phyloP scores from a whole-genome alignment of 2,329 filamentous ascomycete species.

The Penicillium freii region DNA sequence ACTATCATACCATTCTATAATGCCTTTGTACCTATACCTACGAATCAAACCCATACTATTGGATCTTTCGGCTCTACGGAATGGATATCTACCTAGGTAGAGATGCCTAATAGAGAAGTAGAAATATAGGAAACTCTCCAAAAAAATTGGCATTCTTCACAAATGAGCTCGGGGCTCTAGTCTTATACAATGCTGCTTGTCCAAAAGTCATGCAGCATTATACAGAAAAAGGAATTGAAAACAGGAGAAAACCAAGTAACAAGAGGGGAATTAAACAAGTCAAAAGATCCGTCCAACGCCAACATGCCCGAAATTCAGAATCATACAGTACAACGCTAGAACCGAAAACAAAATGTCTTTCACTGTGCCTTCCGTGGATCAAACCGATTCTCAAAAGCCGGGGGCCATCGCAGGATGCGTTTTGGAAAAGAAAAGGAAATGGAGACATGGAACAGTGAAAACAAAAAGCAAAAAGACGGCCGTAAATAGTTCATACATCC shows the following conservation, averaged over 20 bases:
- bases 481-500: conserved; percentile 36
- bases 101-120: neutral
- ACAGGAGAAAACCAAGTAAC: conserved; percentile 10
- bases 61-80: neutral
- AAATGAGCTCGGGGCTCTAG: neutral
- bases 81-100: neutral
- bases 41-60: neutral
- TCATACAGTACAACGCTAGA: conserved; percentile 23
- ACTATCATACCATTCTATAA: neutral
- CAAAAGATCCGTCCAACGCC: conserved; percentile 20
- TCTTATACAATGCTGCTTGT: conserved; percentile 4
- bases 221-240: neutral
- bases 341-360: conserved; percentile 19
- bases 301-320: conserved; percentile 11
- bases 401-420: conserved; percentile 5
- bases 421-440: conserved; percentile 15
- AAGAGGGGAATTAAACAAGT: conserved; percentile 25
- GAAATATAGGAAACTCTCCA: neutral
- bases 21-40: neutral
- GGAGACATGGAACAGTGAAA: conserved; percentile 16
- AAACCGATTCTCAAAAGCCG: neutral
- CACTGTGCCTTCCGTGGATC: conserved; percentile 17
- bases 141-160: conserved; percentile 8
- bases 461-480: conserved; percentile 16
- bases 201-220: neutral